Evolutionary conservation across 768 basidiomycete species (phyloP), one percentile per base, ranked within the genome.

Genomic region (Kwoniella bestiolae): DNA sequence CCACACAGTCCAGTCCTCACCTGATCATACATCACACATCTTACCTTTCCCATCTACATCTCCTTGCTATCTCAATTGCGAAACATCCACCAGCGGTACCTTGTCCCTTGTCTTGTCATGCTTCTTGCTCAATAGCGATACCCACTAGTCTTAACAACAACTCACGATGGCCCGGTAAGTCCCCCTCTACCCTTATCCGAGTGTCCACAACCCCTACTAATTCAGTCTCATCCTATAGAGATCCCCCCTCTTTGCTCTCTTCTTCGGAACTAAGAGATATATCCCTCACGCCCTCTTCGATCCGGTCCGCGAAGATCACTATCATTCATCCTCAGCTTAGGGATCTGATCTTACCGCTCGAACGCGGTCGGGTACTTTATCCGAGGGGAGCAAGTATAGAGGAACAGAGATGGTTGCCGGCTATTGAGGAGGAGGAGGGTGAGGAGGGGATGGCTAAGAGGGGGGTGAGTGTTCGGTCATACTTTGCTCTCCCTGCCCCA

Each of bases 321-420:
- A 79, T 76, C 41, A 66, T 80, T 45, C 79, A 80, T 63, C 78
- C 79, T 23, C 91, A 92, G 81, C 83, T 92, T 29, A 85, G 91
- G 35, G 90, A 92, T 82, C 86, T 92, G 53, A 81, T 91, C 55
- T 85, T 90, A 65, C 90, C 90, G 1, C 83, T 86, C 5, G 86
- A 88, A 44, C 59, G 67, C 26, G 58, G 67, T 9, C n/a, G 57
- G 31, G 55, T 65, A 21, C 58, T 60, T 9, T 65, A 65, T 25
- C 58, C 60, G 2, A 25, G 58, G 18, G 62, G 67, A 9, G 45
- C 47, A 35, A 66, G 29, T 11, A 50, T 66, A 5, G 68, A 69
- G 23, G 56, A 50, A 26, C 58, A 57, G 32, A 51, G 67, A 32
- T 69, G 55, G 65, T 28, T 50, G 34, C 55, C 66, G 34, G 46